These are phyloP conservation scores for Trypanosoma platydactyli DNA, from an alignment of 208 protist genomes.

Conservation along the genomic window DNA sequence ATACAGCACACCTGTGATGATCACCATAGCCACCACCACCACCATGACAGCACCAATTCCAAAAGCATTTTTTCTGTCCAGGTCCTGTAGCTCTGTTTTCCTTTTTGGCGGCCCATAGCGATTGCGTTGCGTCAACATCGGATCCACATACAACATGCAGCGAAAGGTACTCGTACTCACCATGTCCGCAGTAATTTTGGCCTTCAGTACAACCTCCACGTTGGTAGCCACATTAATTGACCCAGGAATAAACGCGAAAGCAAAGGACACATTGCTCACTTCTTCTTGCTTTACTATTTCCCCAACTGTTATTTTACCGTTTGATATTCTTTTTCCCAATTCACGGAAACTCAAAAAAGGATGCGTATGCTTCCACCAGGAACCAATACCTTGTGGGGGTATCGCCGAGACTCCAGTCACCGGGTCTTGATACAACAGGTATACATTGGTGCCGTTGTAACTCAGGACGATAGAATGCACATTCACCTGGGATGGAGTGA, in stretches of 20 bases:
- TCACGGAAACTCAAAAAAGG: conserved; percentile 81
- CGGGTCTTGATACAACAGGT: conserved; percentile 64
- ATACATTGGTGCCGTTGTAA: conserved; percentile 47
- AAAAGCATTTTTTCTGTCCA: conserved; percentile 46
- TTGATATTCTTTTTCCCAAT: conserved; percentile 36
- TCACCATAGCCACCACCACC: conserved; percentile 54
- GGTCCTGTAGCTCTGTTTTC: neutral
- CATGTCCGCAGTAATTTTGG: conserved; percentile 35
- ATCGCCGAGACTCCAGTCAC: conserved; percentile 35
- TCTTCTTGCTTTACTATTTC: conserved; percentile 22
- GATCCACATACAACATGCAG: conserved; percentile 66
- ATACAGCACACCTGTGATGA: conserved; percentile 63
- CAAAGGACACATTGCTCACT: conserved; percentile 43
- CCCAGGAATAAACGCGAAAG: conserved; percentile 80
- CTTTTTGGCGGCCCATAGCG: conserved; percentile 50
- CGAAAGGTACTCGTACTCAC: conserved; percentile 51
- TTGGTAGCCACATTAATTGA: conserved; percentile 44
- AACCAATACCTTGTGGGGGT: conserved; percentile 31
- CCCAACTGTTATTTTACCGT: conserved; percentile 50
- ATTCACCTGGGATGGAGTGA: conserved; percentile 40
- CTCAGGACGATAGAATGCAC: conserved; percentile 48
- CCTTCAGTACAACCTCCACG: conserved; percentile 65
- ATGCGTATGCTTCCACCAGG: conserved; percentile 74
- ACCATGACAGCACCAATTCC: conserved; percentile 52
- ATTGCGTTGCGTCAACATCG: conserved; percentile 69